Base-by-base conservation (phyloP, 257 asterid species). In the Striga asiatica region DNA sequence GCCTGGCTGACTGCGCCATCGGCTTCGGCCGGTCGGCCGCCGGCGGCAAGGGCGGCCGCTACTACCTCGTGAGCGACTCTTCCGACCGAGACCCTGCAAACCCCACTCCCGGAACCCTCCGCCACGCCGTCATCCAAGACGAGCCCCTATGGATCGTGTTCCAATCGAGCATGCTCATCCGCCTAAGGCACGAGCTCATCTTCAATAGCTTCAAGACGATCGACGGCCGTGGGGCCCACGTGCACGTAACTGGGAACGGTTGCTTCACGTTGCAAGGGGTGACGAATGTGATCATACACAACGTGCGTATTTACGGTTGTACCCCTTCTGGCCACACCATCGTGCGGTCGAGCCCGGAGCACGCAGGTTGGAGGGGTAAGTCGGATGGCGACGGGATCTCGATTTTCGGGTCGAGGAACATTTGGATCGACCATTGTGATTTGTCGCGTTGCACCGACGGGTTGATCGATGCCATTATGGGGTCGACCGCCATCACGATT, bases 351-450 rank as follows among this genome's bases (percentile, higher is more conserved):
- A 77, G 72, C 5, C 96, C 96, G 2, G 58, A 84, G 1, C 96
- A 87, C 0, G 79, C 71, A 0, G 94, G 94, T 1, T 71, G 67
- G 67, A 66, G 96, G 29, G 89, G 96, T 1, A 51, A 9, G n/a
- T 87, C 96, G 0, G 96, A 87, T 53, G 96, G 96, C 24, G 96
- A 87, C 31, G 96, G 89, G 50, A 83, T 87, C 0, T 81, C 96
- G 0, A 79, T 83, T 2, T 83, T 55, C 4, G 23, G 69, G 0
- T 72, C 94, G 0, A 71, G 93, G 56, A 77, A 77, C 38, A 66
- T 87, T 4, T 87, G 96, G 96, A 83, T 87, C 17, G 96, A 87
- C 48, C 96, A 87, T 12, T 87, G 96, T 34, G 75, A 75, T 0
- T 34, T 87, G 46, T 87, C 96, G 2, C 94, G 67, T 67, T 87